Evolutionary conservation across 257 asterid species (phyloP).

Genomic region (Euphrasia confusa): DNA sequence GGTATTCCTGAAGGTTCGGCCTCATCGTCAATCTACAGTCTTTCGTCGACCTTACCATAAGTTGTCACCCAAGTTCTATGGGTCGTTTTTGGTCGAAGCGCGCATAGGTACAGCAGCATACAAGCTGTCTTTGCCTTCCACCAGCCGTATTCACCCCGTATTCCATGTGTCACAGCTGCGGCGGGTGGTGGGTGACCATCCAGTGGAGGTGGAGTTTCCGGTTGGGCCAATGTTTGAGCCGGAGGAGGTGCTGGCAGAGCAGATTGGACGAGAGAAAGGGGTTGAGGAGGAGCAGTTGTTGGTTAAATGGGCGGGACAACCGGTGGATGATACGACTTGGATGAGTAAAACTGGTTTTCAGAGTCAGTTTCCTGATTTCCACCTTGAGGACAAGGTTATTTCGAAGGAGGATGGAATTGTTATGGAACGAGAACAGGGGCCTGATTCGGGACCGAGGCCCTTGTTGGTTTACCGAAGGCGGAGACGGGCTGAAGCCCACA

Average conservation of each 20-base stretch:
- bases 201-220: background rate
- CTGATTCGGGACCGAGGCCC: no score
- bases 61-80: background rate
- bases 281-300: background rate
- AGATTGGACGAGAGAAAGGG: background rate
- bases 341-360: no score
- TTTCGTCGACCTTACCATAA: background rate
- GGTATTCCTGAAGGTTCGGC: background rate
- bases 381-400: no score
- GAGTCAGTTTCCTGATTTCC: no score
- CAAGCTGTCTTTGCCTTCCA: background rate
- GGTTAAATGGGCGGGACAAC: background rate
- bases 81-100: background rate
- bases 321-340: background rate
- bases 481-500: no score
- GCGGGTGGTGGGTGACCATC: background rate
- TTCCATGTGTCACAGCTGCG: background rate
- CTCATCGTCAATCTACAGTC: background rate
- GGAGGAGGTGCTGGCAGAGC: background rate
- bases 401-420: no score
- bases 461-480: no score
- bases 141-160: background rate
- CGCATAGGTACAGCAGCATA: background rate
- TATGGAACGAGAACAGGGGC: no score
- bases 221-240: background rate